A percentile compares a stretch with the other conserved stretches of the same genome.
Evolutionary conservation across 2,329 filamentous ascomycete genomes (phyloP).

Genomic region (Mariannaea sp.): DNA sequence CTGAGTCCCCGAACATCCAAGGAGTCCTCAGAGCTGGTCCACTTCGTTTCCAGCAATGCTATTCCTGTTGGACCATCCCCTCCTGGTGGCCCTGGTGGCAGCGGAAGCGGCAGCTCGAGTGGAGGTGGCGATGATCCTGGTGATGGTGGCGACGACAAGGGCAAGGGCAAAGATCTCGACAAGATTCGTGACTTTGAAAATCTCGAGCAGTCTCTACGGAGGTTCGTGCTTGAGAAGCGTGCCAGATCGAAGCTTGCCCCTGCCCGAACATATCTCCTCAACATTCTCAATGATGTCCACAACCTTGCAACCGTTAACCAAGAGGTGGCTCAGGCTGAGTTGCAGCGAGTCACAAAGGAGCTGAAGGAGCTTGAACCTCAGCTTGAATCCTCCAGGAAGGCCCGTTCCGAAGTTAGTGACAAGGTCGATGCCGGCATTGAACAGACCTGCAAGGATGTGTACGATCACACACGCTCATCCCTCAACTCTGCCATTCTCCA

Average conservation of each 20-base stretch:
- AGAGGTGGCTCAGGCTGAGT: slow-evolving; percentile 82
- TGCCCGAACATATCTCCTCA: slow-evolving; percentile 92
- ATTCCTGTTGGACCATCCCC: slow-evolving; percentile 73
- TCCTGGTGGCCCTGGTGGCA: slow-evolving; percentile 58
- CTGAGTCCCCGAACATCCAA: slow-evolving; percentile 94
- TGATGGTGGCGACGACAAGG: slow-evolving; percentile 63
- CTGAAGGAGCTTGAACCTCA: slow-evolving; percentile 82
- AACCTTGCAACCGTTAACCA: slow-evolving; percentile 84
- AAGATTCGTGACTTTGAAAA: slow-evolving; percentile 89
- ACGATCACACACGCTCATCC: slow-evolving; percentile 77
- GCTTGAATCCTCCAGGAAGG: slow-evolving; percentile 81
- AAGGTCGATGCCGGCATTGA: slow-evolving; percentile 83
- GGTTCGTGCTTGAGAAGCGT: slow-evolving; percentile 95
- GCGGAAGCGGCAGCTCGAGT: slow-evolving; percentile 57
- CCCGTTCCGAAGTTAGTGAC: slow-evolving; percentile 78
- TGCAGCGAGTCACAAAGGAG: slow-evolving; percentile 81
- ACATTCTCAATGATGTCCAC: slow-evolving; percentile 86
- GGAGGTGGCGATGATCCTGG: slow-evolving; percentile 62
- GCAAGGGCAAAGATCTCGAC: slow-evolving; percentile 85
- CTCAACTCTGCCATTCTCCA: slow-evolving; percentile 76
- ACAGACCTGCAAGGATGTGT: slow-evolving; percentile 82
- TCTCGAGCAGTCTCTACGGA: slow-evolving; percentile 83
- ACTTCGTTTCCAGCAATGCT: slow-evolving; percentile 97
- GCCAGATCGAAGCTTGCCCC: slow-evolving; percentile 94
- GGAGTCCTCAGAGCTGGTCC: slow-evolving; percentile 88